phyloP scores from a whole-genome alignment of 768 basidiomycete species.

The Psilocybe cubensis region DNA sequence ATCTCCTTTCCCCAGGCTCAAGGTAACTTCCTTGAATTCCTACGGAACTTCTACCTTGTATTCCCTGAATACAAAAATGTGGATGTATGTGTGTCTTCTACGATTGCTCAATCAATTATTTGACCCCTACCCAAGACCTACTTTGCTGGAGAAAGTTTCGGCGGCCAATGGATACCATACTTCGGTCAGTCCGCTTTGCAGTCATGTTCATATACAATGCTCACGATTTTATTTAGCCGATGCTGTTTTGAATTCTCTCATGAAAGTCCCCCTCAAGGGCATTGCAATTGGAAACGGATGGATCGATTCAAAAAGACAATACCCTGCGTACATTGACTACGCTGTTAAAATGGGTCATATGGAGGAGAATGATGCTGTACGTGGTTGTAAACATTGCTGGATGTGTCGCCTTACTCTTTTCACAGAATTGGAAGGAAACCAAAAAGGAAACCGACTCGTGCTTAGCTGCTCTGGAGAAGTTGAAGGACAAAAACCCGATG shows the following conservation, averaged over 20 bases:
- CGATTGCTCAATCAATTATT: not conserved
- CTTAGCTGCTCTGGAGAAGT: conserved; percentile 42
- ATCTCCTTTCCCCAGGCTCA: conserved; percentile 55
- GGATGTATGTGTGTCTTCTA: conserved; percentile 63
- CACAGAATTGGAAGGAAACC: conserved; percentile 64
- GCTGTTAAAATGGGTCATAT: conserved; percentile 79
- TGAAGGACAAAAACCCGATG: conserved; percentile 64
- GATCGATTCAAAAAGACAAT: conserved; percentile 91
- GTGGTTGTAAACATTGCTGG: conserved; percentile 18
- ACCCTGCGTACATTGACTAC: conserved; percentile 88
- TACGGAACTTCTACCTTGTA: conserved; percentile 84
- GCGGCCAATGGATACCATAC: conserved; percentile 97
- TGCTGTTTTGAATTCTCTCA: conserved; percentile 65
- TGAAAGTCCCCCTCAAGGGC: conserved; percentile 71
- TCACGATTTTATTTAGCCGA: conserved; percentile 78
- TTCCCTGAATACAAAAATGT: conserved; percentile 86
- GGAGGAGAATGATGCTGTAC: conserved; percentile 69
- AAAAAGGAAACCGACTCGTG: conserved; percentile 67
- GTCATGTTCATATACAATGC: no score
- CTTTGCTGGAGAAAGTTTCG: conserved; percentile 94
- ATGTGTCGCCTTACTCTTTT: not conserved
- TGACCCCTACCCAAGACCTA: conserved; percentile 68
- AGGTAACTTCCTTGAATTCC: conserved; percentile 79
- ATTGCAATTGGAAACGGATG: conserved; percentile 97
- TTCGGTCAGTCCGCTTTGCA: conserved; percentile 61